Base-by-base conservation (phyloP, 805 yeast species). In the Wickerhamiella australiensis region DNA sequence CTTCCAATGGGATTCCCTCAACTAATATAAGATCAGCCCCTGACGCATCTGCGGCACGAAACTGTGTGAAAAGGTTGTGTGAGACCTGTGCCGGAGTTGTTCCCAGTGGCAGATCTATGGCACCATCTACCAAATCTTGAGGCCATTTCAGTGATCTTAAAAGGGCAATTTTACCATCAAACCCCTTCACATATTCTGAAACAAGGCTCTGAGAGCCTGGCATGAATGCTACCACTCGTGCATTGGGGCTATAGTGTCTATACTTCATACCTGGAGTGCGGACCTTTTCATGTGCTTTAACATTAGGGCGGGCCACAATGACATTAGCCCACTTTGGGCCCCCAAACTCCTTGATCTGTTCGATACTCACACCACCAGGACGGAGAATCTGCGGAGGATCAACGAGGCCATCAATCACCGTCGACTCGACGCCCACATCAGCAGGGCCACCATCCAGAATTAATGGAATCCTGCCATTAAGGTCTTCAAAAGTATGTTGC, bases 191-290 rank as follows among this genome's bases (percentile, higher is more conserved):
- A 47, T 62, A 68, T 2, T 56, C 50, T 13, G 2, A 9, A 2
- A 53, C 44, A 1, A 15, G 20, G 22, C 20, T 17, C 50, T 75
- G 69, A 0, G 69, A 70, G 44, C 77, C 69, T 22, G 77, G 72
- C 21, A 70, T 65, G 54, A 86, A 77, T 4, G 88, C 64, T 0
- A 82, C 68, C 3, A 92, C 97, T 52, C 75, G 78, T 0, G 96
- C 95, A 1, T 74, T 74, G 3, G 98, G 98, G 0, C 96, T 84
- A 63, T 92, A 92, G 64, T 92, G 98, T 57, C 84, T 79, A 63
- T 92, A 92, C 61, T 92, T 92, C 98, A 92, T 92, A 0, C 98
- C 98, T 0, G 98, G 98, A 0, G 98, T 92, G 57, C 83, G 75
- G 54, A 85, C 96, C 27, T 70, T 67, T 17, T 79, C 83, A 1